Percentiles rank a stretch among this genome's conserved stretches.
These are phyloP conservation scores for Endothia cerciana DNA, from an alignment of 2,329 filamentous ascomycete species.

Conservation along the genomic window DNA sequence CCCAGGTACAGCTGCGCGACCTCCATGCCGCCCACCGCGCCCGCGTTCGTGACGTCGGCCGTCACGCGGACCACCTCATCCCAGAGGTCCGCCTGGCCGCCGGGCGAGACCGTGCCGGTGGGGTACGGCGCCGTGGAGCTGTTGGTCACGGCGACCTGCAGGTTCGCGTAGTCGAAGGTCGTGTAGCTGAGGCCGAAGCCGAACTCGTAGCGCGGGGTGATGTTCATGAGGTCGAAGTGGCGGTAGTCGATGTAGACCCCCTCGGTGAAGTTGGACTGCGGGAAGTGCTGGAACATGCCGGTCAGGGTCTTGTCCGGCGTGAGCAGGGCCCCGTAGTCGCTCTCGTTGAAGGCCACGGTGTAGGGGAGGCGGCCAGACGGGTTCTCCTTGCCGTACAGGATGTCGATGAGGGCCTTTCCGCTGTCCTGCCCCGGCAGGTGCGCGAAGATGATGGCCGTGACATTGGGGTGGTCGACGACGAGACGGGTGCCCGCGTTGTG, in stretches of 20 bases:
- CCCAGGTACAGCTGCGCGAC: slow-evolving; percentile 53
- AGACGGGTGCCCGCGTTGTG: slow-evolving; percentile 66
- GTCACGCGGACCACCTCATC: slow-evolving; percentile 46
- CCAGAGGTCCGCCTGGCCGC: slow-evolving; percentile 53
- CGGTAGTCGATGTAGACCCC: slow-evolving; percentile 59
- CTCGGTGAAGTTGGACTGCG: slow-evolving; percentile 56
- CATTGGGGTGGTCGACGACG: slow-evolving; percentile 65
- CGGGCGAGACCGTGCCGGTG: slow-evolving; percentile 43
- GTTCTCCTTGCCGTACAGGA: slow-evolving; percentile 61
- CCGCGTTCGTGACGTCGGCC: slow-evolving; percentile 48
- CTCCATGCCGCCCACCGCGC: slow-evolving; percentile 47
- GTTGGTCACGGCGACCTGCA: slow-evolving; percentile 39
- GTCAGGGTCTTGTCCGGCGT: slow-evolving; percentile 44
- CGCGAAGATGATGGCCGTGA: slow-evolving; percentile 66
- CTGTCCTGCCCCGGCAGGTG: slow-evolving; percentile 68
- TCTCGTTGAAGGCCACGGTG: slow-evolving; percentile 59
- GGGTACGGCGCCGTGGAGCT: slow-evolving; percentile 40
- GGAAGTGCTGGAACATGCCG: slow-evolving; percentile 51
- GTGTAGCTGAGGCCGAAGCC: slow-evolving; percentile 62
- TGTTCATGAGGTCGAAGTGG: slow-evolving; percentile 52
- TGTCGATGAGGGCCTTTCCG: slow-evolving; percentile 56
- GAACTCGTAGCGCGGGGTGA: slow-evolving; percentile 57
- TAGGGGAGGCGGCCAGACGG: slow-evolving; percentile 64
- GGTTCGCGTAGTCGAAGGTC: slow-evolving; percentile 51
- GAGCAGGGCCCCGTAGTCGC: slow-evolving; percentile 56